Evolutionary conservation across 2,329 filamentous ascomycete genomes (phyloP).

Genomic region (Diaporthe sp.): DNA sequence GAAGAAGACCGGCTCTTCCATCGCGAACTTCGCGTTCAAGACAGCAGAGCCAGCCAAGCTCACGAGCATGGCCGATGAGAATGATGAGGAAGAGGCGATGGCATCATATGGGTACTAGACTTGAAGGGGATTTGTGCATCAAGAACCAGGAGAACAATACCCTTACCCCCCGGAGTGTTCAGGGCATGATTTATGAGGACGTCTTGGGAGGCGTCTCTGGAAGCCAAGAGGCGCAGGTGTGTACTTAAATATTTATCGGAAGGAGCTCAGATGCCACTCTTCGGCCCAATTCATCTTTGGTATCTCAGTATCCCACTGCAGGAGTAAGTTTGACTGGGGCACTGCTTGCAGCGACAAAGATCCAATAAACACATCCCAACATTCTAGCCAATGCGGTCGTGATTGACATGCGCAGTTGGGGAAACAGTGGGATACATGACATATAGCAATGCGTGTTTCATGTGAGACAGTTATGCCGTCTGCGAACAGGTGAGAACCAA

Average conservation of each 20-base stretch:
- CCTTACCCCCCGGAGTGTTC: background rate
- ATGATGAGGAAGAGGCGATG: constrained; percentile 41
- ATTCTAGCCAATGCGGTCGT: background rate
- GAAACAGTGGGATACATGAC: background rate
- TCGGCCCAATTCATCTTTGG: background rate
- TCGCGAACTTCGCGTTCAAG: constrained; percentile 59
- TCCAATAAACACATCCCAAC: background rate
- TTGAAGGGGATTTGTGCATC: background rate
- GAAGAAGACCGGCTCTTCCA: constrained; percentile 50
- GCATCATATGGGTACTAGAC: constrained; percentile 28
- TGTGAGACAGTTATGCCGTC: background rate
- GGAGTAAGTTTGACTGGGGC: background rate
- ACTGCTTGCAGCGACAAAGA: background rate
- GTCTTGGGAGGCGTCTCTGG: constrained; percentile 12
- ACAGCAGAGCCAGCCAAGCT: constrained; percentile 46
- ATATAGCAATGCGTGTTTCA: background rate
- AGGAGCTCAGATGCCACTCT: background rate
- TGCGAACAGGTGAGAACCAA: background rate
- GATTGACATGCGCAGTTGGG: background rate
- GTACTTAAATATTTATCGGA: constrained; percentile 9
- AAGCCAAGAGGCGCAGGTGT: background rate
- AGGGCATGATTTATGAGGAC: background rate
- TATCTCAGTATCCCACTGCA: no score
- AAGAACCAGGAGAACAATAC: background rate
- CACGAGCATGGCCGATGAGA: constrained; percentile 38